phyloP scores from a whole-genome alignment of 2,329 filamentous ascomycete genomes.

The Grosmannia huntii region DNA sequence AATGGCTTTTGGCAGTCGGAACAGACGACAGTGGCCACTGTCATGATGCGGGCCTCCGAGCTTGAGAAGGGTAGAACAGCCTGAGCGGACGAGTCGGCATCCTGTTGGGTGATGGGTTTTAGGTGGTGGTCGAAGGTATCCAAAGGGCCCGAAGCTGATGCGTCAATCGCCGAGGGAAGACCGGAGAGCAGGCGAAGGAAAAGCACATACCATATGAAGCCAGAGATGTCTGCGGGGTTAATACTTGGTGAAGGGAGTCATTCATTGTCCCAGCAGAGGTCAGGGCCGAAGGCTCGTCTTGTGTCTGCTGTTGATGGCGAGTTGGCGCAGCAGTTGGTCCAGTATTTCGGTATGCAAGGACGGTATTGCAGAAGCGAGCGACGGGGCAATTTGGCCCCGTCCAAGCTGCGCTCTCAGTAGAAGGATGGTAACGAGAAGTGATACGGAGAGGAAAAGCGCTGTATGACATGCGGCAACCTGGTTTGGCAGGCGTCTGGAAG shows the following conservation, averaged over 20 bases:
- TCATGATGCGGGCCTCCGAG: not conserved
- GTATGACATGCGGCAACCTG: not conserved
- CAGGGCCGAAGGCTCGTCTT: not conserved
- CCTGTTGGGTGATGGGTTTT: not conserved
- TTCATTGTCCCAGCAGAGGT: not conserved
- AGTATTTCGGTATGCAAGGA: not conserved
- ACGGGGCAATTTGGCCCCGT: not conserved
- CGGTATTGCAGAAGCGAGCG: not conserved
- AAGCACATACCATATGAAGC: not conserved
- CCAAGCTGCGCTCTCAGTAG: not conserved
- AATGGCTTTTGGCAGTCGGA: conserved; percentile 16
- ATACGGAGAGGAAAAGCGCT: not conserved
- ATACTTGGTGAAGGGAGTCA: not conserved
- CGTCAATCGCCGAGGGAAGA: not conserved
- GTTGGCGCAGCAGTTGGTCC: not conserved
- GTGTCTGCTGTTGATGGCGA: not conserved
- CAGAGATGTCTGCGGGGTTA: not conserved
- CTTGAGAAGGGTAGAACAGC: not conserved
- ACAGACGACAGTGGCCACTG: conserved; percentile 2
- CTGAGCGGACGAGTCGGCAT: not conserved
- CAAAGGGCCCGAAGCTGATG: not conserved
- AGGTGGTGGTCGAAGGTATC: not conserved
- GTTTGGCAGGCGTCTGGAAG: not conserved
- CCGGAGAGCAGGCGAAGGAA: not conserved
- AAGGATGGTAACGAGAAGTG: not conserved